Base-by-base conservation (phyloP, 768 basidiomycete genomes). In the Thelephora ganbajun region DNA sequence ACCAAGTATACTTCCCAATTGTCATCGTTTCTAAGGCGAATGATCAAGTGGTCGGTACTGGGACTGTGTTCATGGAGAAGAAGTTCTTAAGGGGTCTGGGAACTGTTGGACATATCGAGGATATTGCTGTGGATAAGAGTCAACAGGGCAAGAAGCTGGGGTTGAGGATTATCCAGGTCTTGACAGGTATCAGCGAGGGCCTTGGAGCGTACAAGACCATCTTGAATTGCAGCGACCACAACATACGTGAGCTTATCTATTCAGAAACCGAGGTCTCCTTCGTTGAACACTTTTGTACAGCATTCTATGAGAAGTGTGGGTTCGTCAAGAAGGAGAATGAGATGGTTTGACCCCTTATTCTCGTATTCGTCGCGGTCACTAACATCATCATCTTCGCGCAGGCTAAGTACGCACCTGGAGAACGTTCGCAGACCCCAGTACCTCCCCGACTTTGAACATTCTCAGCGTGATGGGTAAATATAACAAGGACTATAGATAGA, bases 261-360 rank as follows among this genome's bases (percentile, higher is more conserved):
- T 44, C 13, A 18, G 7, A 43, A 14, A 45, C n/a, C 22, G 26
- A 39, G 2, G 35, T 20, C 19, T 11, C 33, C 33, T 26, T 34
- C 7, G 34, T 50, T 22, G 43, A 1, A 22, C 14, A 45, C 43
- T 5, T 12, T 43, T 51, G 36, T n/a, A 26, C 59, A 96, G 93
- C 87, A 7, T 99, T 99, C 68, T 99, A 99, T 63, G 71, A 90
- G 63, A 98, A 98, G 65, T 99, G 94, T 61, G 94, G 94, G 18
- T 96, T 68, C 58, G 71, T 76, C 63, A 83, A 80, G 69, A 94
- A 92, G 66, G 93, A 93, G 65, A 80, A 76, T 56, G 88, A 96
- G 64, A 98, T 98, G 93, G 93, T 83, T 48, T 49, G 70, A 62
- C 14, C 41, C 3, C 6, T 34, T 35, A 33, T 35, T 16, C 45